Evolutionary conservation across 768 basidiomycete species (phyloP).

Genomic region (Dentipellis sp.): DNA sequence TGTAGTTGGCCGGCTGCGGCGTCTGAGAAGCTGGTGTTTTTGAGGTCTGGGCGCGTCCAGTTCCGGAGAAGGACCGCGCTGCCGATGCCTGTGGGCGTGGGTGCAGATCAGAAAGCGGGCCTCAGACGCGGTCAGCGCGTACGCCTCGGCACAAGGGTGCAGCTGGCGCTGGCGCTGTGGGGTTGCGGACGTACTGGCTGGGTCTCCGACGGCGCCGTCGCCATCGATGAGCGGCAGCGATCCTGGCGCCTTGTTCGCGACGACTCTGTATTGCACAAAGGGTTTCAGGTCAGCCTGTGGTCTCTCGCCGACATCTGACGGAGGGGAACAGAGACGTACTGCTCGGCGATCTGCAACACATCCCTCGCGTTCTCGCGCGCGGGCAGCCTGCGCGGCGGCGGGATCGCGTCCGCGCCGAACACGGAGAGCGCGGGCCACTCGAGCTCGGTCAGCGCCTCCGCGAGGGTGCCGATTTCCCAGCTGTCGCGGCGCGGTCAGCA

Average conservation of each 20-base stretch:
- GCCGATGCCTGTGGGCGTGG: constrained; percentile 32
- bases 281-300: background rate
- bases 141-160: too few species aligned
- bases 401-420: constrained; percentile 32
- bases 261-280: constrained; percentile 21
- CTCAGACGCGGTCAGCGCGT: background rate
- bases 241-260: constrained; percentile 26
- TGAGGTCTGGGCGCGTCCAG: constrained; percentile 34
- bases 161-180: too few species aligned
- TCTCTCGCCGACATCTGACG: background rate
- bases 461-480: constrained; percentile 53
- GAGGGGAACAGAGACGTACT: constrained; percentile 20
- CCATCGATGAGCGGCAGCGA: constrained; percentile 33
- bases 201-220: constrained; percentile 50
- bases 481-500: constrained; percentile 20
- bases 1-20: constrained; percentile 39
- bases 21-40: constrained; percentile 25
- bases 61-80: constrained; percentile 42
- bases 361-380: constrained; percentile 25
- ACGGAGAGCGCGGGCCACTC: constrained; percentile 41
- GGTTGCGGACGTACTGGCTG: constrained; percentile 35
- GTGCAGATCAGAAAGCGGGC: background rate
- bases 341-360: constrained; percentile 31
- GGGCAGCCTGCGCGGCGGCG: constrained; percentile 27
- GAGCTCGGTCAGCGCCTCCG: constrained; percentile 47